Evolutionary conservation across 306 rosid genomes (phyloP), one percentile per base, ranked within the genome.

Genomic region (Bauhinia variegata): DNA sequence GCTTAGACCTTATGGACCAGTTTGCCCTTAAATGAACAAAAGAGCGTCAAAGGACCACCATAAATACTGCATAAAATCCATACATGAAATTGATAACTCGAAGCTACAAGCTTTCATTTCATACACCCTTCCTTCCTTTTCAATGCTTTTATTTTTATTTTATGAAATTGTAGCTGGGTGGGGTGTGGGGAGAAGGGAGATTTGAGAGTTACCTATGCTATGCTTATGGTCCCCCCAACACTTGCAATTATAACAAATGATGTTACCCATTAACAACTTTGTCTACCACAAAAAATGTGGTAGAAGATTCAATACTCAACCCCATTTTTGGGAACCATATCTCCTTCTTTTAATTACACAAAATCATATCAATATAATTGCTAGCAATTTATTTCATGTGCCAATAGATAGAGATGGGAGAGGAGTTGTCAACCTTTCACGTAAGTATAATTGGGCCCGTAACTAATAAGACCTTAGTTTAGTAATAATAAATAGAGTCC

Each of bases 51-150:
- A 4, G 62, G 60, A 62, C 77, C 71, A 41, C 78, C 59, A 62
- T 44, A 75, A 36, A 63, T 57, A 75, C 78, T 61, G 42, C 65
- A 74, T 60, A 55, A 54, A 57, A 74, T 63, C 73, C 39, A 79
- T 74, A 54, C 69, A 73, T 72, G 81, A 80, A 81, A 79, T 74
- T 76, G 87, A 76, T 78, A 60, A 77, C 72, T 77, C 84, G 33
- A 70, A 67, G 78, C 67, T 19, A 55, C 70, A 51, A n/a, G 33
- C 85, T 50, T 76, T 71, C 7, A 63, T 65, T 76, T 41, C 48
- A 15, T 23, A 71, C 34, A 31, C 4, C 69, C 50, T 61, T 64
- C n/a, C n/a, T n/a, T n/a, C 72, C 53, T 53, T 59, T 33, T 43
- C 68, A 38, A 48, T 5, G 11, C 39, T 67, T 61, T 57, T 62